These are phyloP conservation scores for Vigna unguiculata DNA, from an alignment of 306 rosid species.

Conservation along the genomic window DNA sequence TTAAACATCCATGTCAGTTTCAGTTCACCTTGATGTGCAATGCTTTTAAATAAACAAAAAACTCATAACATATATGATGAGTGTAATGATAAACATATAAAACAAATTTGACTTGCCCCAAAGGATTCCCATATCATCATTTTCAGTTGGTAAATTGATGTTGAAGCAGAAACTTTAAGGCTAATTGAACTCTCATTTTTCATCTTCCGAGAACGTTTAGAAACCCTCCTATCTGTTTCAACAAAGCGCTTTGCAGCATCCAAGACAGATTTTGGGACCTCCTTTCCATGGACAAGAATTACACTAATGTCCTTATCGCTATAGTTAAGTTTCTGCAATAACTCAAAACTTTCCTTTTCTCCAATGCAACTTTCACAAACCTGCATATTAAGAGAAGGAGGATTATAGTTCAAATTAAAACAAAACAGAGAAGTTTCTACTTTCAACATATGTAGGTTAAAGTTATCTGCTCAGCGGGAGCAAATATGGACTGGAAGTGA, in stretches of 20 bases:
- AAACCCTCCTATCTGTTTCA: constrained; percentile 90
- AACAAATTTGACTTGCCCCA: constrained; percentile 71
- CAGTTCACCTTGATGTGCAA: constrained; percentile 1
- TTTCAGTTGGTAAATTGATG: constrained; percentile 85
- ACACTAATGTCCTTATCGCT: constrained; percentile 75
- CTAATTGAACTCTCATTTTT: constrained; percentile 69
- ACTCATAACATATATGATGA: constrained; percentile 7
- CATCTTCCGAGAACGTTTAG: constrained; percentile 89
- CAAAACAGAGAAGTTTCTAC: not conserved
- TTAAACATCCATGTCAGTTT: constrained; percentile 13
- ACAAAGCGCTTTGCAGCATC: constrained; percentile 71
- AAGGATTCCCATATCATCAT: constrained; percentile 99
- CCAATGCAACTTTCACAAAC: constrained; percentile 91
- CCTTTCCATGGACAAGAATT: constrained; percentile 82
- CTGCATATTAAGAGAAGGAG: constrained; percentile 49
- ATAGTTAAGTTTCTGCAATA: constrained; percentile 82
- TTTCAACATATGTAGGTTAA: not conserved
- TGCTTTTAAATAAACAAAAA: constrained; percentile 28
- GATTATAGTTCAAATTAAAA: not conserved
- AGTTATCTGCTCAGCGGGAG: not conserved
- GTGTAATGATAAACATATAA: constrained; percentile 21
- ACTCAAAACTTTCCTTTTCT: constrained; percentile 81
- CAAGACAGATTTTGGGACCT: constrained; percentile 84
- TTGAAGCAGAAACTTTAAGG: constrained; percentile 89
- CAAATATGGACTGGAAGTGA: not conserved